Base-by-base conservation (phyloP, 176 grass and related monocot genomes). In the Musa acuminata region DNA sequence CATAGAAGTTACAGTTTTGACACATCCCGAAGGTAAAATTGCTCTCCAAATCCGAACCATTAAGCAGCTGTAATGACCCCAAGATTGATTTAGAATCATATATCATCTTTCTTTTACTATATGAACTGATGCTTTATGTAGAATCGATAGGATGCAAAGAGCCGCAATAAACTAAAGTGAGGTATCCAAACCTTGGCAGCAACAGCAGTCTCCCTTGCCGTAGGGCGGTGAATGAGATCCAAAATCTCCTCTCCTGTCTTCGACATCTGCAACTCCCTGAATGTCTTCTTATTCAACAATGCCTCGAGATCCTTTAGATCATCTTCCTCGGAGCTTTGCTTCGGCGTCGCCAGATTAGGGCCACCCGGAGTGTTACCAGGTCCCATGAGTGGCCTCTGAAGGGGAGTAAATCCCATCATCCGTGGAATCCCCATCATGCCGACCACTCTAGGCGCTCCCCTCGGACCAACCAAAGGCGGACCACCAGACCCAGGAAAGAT, bases 191-290 rank as follows among this genome's bases (percentile, higher is more conserved):
- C 95, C 90, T 98, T 98, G 55, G 95, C 95, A 76, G 95, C 95
- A 6, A 98, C 95, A 60, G 95, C 95, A 0, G 90, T 98, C 78
- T 98, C 95, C 80, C 68, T 98, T 35, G 95, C 95, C 0, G 95
- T 98, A 50, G 95, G 95, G 10, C 95, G 74, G 82, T 98, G 95
- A 80, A 98, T 98, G 51, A 98, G 90, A 88, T 98, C 95, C 78
- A 98, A 82, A 80, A 98, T 88, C 76, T 98, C 95, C 84, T 98
- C 95, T 67, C 95, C 95, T 13, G 95, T 98, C 85, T 94, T 98
- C 0, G 84, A 87, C 74, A 93, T 88, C 82, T 93, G 90, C 80
- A 87, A 89, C 84, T 98, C 95, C 79, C 53, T 98, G 64, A 92
- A 98, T 22, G 90, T 85, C 76, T 94, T 98, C 78, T 89, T 93